A percentile compares a stretch with the other conserved stretches of the same genome.
These are phyloP conservation scores for Penicillium salamii DNA, from an alignment of 495 filamentous ascomycete genomes.

Conservation along the genomic window DNA sequence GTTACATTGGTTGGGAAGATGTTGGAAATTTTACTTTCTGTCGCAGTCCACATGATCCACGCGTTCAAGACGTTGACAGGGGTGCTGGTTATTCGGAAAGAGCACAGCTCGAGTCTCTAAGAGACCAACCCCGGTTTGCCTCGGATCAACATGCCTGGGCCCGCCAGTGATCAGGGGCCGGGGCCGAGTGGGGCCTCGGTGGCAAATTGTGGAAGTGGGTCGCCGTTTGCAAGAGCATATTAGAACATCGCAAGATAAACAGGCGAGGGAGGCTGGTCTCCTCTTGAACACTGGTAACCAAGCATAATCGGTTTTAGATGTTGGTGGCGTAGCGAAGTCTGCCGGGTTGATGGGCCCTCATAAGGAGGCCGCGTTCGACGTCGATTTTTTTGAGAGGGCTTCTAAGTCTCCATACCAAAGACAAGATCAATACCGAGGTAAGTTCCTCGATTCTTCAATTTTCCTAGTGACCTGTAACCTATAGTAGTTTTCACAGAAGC, in stretches of 20 bases:
- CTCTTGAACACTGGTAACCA: not conserved
- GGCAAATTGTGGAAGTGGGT: not conserved
- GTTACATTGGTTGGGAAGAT: not conserved
- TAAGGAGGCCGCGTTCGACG: not conserved
- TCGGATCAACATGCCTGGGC: too few relatives aligned
- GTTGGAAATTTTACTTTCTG: not conserved
- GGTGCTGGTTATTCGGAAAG: not conserved
- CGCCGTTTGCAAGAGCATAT: not conserved
- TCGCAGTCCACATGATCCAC: not conserved
- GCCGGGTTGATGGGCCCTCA: not conserved
- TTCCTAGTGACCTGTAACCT: not conserved
- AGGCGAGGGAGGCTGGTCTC: not conserved
- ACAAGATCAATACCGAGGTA: too few relatives aligned
- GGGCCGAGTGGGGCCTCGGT: not conserved
- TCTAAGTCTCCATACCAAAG: not conserved
- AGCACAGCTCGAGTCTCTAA: not conserved
- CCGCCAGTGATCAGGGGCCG: too few relatives aligned
- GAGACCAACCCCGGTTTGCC: too few relatives aligned
- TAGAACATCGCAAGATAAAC: not conserved
- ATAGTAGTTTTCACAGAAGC: not conserved
- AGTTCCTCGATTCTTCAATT: too few relatives aligned
- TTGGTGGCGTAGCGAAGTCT: not conserved
- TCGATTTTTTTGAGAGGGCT: not conserved
- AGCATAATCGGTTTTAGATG: not conserved
- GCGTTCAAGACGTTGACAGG: not conserved